phyloP scores from a whole-genome alignment of 2,329 filamentous ascomycete genomes.

The Trichoderma hamatum region DNA sequence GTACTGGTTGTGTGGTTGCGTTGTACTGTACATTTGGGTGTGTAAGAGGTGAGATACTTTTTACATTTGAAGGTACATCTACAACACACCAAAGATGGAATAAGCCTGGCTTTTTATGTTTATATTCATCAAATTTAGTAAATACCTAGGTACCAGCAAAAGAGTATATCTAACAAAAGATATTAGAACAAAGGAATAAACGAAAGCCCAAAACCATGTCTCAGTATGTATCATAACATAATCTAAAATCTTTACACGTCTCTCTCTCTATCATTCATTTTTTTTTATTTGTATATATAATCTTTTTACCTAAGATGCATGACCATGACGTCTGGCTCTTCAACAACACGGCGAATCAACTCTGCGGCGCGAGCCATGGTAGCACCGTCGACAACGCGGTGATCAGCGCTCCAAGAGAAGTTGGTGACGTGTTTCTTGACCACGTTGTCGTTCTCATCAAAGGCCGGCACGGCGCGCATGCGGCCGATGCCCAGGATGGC shows the following conservation, averaged over 20 bases:
- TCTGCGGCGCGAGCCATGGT: constrained; percentile 92
- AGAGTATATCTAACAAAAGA: background rate
- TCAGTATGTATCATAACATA: constrained; percentile 15
- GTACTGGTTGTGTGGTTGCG: background rate
- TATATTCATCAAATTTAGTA: background rate
- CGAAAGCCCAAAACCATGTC: background rate
- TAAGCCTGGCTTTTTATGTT: background rate
- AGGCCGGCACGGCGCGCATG: constrained; percentile 79
- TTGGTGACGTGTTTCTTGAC: constrained; percentile 80
- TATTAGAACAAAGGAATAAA: background rate
- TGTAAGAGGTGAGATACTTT: background rate
- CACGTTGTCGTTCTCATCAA: constrained; percentile 62
- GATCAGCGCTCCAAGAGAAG: constrained; percentile 96
- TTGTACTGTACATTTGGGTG: background rate
- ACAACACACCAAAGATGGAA: background rate
- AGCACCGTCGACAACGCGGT: constrained; percentile 90
- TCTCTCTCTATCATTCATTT: background rate
- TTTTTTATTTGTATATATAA: background rate
- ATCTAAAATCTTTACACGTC: constrained; percentile 4
- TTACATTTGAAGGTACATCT: background rate
- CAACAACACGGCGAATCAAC: constrained; percentile 74
- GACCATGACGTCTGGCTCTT: constrained; percentile 86
- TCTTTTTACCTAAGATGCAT: constrained; percentile 69
- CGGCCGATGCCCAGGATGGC: constrained; percentile 89
- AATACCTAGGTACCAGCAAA: background rate